These are phyloP conservation scores for Globisporangium irregulare DNA, from an alignment of 352 stramenopile species.

Conservation along the genomic window DNA sequence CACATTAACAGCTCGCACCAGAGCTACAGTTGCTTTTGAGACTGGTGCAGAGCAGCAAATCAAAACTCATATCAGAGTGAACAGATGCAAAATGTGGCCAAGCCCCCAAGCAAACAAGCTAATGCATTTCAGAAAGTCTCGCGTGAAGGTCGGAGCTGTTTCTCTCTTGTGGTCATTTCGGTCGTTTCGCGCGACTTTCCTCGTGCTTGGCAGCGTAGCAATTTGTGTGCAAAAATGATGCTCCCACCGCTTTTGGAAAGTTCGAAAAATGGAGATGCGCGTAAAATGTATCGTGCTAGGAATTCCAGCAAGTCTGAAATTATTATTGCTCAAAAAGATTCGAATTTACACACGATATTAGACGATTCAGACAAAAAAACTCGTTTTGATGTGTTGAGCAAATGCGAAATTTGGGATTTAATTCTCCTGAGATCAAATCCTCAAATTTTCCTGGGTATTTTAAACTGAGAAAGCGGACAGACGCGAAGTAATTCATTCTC, in stretches of 20 bases:
- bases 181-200: background rate
- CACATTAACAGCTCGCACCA: background rate
- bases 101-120: background rate
- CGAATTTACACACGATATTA: background rate
- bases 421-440: background rate
- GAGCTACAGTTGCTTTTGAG: background rate
- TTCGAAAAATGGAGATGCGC: background rate
- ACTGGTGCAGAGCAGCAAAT: too few relatives aligned
- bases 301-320: background rate
- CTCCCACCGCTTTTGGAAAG: background rate
- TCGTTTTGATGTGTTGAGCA: background rate
- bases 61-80: background rate
- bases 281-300: background rate
- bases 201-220: background rate
- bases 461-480: background rate
- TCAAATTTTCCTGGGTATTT: background rate
- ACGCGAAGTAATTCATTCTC: background rate
- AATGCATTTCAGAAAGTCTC: background rate
- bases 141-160: background rate
- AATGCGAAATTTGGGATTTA: background rate
- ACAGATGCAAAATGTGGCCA: background rate
- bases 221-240: background rate
- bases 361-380: background rate
- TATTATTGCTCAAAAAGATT: background rate
- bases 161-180: background rate